Conservation (phyloP, 805 yeast genomes). For the Cyberlindnera suaveolens region DNA sequence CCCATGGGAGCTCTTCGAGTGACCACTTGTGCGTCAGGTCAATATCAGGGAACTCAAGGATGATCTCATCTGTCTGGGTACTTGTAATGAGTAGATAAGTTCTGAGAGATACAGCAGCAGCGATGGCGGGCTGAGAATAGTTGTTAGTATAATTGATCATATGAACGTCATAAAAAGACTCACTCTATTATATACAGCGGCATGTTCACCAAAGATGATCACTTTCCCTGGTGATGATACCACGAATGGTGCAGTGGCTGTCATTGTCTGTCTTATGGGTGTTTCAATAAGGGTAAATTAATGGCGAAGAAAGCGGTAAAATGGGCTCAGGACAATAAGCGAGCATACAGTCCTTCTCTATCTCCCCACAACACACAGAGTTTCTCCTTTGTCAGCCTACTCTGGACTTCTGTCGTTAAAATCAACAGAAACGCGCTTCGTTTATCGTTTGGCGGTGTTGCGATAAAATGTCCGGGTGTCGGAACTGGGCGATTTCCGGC, state of each 20-base stretch:
- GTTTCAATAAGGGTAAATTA: too few species aligned
- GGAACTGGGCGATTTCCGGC: slow-evolving; percentile 1
- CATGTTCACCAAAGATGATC: slow-evolving; percentile 93
- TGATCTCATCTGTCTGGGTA: slow-evolving; percentile 36
- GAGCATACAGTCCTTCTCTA: too few species aligned
- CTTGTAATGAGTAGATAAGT: slow-evolving; percentile 67
- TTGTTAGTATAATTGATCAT: slow-evolving; percentile 1
- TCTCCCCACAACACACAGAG: too few species aligned
- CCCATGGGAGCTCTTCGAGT: slow-evolving; percentile 57
- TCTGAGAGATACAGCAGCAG: slow-evolving; percentile 85
- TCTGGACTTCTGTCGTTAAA: too few species aligned
- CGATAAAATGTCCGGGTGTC: slow-evolving; percentile 1
- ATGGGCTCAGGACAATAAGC: too few species aligned
- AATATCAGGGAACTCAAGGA: slow-evolving; percentile 82
- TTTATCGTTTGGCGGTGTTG: too few species aligned
- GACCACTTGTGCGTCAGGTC: slow-evolving; percentile 60
- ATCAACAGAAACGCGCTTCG: too few species aligned
- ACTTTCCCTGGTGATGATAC: slow-evolving; percentile 97
- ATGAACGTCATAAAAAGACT: slow-evolving; percentile 11
- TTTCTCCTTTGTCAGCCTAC: too few species aligned
- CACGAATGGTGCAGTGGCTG: slow-evolving; percentile 42
- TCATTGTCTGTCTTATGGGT: not conserved
- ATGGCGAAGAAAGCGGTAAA: too few species aligned
- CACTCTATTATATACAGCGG: slow-evolving; percentile 81
- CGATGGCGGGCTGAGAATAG: slow-evolving; percentile 72